Evolutionary conservation across 164 flowering plant species (phyloP), one percentile per base, ranked within the genome.

Genomic region (Dillenia suffruticosa): DNA sequence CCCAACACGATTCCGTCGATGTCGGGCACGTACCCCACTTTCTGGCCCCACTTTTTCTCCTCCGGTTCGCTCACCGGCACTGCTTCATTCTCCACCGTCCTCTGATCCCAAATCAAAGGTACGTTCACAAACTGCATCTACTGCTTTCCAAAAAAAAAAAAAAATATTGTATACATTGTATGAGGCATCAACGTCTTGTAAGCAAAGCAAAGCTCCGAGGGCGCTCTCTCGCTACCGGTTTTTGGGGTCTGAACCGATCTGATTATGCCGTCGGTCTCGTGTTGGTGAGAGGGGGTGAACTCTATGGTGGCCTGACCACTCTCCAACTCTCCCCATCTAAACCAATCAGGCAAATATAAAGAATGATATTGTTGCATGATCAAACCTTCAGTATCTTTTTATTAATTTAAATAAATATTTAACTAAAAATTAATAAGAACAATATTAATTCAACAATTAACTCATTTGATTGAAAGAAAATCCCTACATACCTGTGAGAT

Each of bases 11-110:
- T 84, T 9, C 96, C 97, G 51, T 93, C 91, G 0, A 84, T 71
- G 56, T 90, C 97, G 9, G 89, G 69, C 1, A 93, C 92, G 67
- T 93, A 87, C 9, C 96, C 98, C 10, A 93, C 96, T 55, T 79
- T 92, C 77, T 92, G 97, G 0, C 93, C 92, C 98, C 98, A 92
- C 57, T 81, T 89, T 57, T 84, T 92, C 61, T 69, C 72, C 82
- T 88, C 97, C 32, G 98, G 97, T 70, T 73, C 76, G 15, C 82
- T 79, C 65, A 92, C 88, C 44, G 80, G 49, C 74, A 65, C 79
- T 7, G 94, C 97, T 1, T 96, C 98, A 19, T 80, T 82, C 76
- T 88, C 90, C 65, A 90, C 80, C 5, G 97, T 97, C 69, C 93
- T 87, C 96, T 91, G 84, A 10, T 12, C 50, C 53, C 68, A 61